Conservation (phyloP, 768 basidiomycete genomes). For the Leucocoprinus leucothites region DNA sequence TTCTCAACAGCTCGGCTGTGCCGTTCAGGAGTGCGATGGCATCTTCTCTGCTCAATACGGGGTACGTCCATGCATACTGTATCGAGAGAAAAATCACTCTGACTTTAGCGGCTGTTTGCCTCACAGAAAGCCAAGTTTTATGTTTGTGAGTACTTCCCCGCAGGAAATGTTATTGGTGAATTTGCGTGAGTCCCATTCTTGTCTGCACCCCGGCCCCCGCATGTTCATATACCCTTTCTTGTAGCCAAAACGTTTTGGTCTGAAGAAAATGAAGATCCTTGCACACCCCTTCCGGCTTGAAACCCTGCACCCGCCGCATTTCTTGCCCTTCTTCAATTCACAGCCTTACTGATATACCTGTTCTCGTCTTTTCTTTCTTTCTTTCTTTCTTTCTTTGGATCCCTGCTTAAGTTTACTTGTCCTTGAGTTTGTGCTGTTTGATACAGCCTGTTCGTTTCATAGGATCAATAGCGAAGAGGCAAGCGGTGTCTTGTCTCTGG, state of each 20-base stretch:
- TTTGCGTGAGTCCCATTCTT: slow-evolving; percentile 47
- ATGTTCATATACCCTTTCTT: not conserved
- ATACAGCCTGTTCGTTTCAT: not conserved
- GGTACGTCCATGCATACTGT: slow-evolving; percentile 31
- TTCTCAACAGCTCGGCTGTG: slow-evolving; percentile 62
- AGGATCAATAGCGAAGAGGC: not conserved
- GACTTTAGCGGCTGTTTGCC: slow-evolving; percentile 6
- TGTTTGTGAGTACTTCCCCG: slow-evolving; percentile 67
- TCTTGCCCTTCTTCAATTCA: not conserved
- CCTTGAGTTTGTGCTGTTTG: not conserved
- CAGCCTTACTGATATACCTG: not conserved
- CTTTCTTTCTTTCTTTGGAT: slow-evolving; percentile 9
- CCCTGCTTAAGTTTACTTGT: not conserved
- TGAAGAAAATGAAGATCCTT: slow-evolving; percentile 18
- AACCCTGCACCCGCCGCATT: not conserved
- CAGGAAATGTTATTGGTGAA: slow-evolving; percentile 62
- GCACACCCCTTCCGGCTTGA: not conserved
- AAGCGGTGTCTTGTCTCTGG: not conserved
- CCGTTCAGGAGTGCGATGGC: slow-evolving; percentile 49
- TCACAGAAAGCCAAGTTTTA: slow-evolving; percentile 51
- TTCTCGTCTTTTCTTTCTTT: slow-evolving; percentile 7
- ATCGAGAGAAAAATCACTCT: slow-evolving; percentile 1
- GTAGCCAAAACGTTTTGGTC: slow-evolving; percentile 44
- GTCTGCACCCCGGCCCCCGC: not conserved
- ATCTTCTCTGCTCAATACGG: slow-evolving; percentile 56